Evolutionary conservation across 352 stramenopile species (phyloP), one percentile per base, ranked within the genome.

Genomic region (Chloridella minuta): DNA sequence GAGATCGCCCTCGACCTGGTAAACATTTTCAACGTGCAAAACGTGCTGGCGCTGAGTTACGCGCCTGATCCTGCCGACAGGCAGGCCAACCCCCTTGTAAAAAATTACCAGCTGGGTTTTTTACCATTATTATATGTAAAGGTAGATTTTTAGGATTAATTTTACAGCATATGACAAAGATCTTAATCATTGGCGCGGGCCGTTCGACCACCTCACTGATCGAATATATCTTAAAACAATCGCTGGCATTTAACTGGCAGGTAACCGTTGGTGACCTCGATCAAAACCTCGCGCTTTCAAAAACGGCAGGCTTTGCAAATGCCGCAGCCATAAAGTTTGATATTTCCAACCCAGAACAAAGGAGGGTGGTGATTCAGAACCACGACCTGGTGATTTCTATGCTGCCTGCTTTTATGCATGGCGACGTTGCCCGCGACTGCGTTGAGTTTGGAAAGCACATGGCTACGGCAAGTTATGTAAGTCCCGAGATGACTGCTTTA

Each of bases 391-490:
- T 98, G 22, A 92, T 98, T 18, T 97, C 92, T 49, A 89, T 98
- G 10, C 86, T 98, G 24, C 94, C 95, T 0, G 93, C 94, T 0
- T 91, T 92, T 0, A 97, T 98, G 93, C 95, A 98, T 89, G 91
- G 91, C 0, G 88, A 89, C 27, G 91, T 97, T 23, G 94, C 93
- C 22, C 88, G 94, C 86, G 86, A 91, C 86, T 97, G 93, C 88
- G 94, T 98, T 86, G 85, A 91, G 18, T 89, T 93, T 83, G 89
- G 89, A 24, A 95, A 90, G 24, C 90, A 95, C 86, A 89, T 98
- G 23, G 93, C 97, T 23, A 98, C 95, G 0, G 94, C 95, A 27
- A 97, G 93, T 87, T 98, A 98, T 88, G 92, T 97, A 27, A 97
- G 92, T 24, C 91, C 92, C 0, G 94, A 97, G 87, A 97, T 98